A percentile compares a stretch with the other conserved stretches of the same genome.
phyloP scores from a whole-genome alignment of 768 basidiomycete species.

The Sarcomyxa edulis region DNA sequence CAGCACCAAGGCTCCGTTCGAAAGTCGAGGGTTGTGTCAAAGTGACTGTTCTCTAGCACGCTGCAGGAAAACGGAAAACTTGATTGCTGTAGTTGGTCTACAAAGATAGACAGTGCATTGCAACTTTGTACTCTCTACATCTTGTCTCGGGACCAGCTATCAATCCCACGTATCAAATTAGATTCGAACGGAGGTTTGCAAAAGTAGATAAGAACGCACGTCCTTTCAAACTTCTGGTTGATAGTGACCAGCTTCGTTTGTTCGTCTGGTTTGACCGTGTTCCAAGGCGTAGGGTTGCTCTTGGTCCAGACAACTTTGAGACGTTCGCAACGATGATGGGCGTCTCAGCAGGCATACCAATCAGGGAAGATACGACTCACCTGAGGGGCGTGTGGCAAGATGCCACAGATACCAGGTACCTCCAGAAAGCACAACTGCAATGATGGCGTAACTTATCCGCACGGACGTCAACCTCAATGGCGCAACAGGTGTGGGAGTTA shows the following conservation, averaged over 20 bases:
- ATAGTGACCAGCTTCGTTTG: conserved; percentile 66
- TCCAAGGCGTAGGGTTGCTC: conserved; percentile 87
- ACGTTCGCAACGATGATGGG: too few species aligned
- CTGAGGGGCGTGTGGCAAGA: conserved; percentile 52
- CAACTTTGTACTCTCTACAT: conserved; percentile 47
- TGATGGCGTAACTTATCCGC: conserved; percentile 40
- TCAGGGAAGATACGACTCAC: conserved; percentile 27
- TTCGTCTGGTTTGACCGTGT: conserved; percentile 70
- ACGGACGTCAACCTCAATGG: background rate
- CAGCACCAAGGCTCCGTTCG: too few species aligned
- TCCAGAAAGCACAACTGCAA: conserved; percentile 47
- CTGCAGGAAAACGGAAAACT: too few species aligned
- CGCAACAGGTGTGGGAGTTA: conserved; percentile 2
- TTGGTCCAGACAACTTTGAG: conserved; percentile 53
- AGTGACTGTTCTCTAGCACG: too few species aligned
- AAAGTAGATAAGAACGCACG: conserved; percentile 35
- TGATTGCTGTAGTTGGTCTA: too few species aligned
- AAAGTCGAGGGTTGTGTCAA: too few species aligned
- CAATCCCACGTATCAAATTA: conserved; percentile 5
- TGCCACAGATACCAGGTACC: conserved; percentile 65
- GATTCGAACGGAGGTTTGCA: background rate
- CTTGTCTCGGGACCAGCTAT: conserved; percentile 74
- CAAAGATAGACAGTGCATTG: too few species aligned
- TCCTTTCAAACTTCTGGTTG: conserved; percentile 72
- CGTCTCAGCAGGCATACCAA: too few species aligned